Evolutionary conservation across 306 rosid genomes (phyloP).

Genomic region (Quercus alba): DNA sequence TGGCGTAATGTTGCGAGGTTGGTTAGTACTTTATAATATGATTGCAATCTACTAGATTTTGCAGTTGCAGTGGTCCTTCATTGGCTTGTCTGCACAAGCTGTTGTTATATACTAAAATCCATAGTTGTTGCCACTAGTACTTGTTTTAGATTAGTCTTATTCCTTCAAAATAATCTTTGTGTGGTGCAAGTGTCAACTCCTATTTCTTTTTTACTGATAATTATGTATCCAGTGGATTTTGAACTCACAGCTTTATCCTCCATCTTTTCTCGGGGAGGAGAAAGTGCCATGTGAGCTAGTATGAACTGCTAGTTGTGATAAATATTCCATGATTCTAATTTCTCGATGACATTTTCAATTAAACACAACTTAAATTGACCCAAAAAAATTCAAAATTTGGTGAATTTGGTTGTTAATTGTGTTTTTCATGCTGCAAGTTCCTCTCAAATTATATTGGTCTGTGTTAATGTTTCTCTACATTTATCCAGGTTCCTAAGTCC

Average conservation of each 20-base stretch:
- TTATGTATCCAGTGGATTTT: too few relatives aligned
- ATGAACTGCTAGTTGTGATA: not conserved
- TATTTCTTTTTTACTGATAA: too few relatives aligned
- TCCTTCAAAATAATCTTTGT: not conserved
- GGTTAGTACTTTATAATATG: constrained; percentile 1
- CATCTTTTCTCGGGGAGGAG: too few relatives aligned
- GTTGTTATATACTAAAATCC: not conserved
- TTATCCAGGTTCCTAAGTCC: constrained; percentile 81
- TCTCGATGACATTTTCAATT: not conserved
- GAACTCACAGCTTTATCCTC: too few relatives aligned
- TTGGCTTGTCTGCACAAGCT: not conserved
- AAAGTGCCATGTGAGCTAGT: too few relatives aligned
- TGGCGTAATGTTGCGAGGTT: constrained; percentile 98
- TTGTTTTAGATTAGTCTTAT: not conserved
- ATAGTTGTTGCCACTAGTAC: not conserved
- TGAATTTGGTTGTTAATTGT: not conserved
- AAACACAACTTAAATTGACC: not conserved
- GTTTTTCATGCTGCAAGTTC: not conserved
- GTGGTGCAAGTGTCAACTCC: not conserved
- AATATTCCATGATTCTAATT: not conserved
- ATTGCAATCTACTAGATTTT: not conserved
- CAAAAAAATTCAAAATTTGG: not conserved
- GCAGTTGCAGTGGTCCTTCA: not conserved
- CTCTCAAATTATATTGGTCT: constrained; percentile 9
- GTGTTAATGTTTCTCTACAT: constrained; percentile 15